A percentile compares a stretch with the other conserved stretches of the same genome.
Evolutionary conservation across 495 filamentous ascomycete species (phyloP).

Genomic region (Tetracladium marchalianum): DNA sequence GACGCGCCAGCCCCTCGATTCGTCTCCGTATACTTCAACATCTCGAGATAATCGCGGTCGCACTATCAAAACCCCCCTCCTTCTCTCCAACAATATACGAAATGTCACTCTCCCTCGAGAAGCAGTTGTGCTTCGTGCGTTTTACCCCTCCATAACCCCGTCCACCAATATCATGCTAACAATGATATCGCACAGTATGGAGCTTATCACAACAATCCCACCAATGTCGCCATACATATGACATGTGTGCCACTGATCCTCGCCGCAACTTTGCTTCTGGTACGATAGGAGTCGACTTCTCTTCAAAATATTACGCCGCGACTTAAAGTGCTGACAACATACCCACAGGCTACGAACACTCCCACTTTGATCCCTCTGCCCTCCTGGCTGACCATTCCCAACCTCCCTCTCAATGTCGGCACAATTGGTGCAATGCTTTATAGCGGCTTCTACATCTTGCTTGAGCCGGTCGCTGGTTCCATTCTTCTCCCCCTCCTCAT

Average conservation of each 20-base stretch:
- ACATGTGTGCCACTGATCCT: constrained; percentile 79
- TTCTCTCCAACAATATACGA: constrained; percentile 3
- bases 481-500: constrained; percentile 64
- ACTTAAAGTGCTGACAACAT: constrained; percentile 1
- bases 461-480: constrained; percentile 85
- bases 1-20: no score
- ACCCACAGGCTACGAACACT: constrained; percentile 59
- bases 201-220: constrained; percentile 80
- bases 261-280: constrained; percentile 69
- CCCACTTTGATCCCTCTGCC: constrained; percentile 65
- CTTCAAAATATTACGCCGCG: background rate
- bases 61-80: background rate
- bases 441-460: constrained; percentile 72
- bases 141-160: background rate
- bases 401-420: constrained; percentile 73
- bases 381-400: constrained; percentile 54
- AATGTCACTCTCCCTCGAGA: constrained; percentile 39
- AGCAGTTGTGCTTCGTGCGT: constrained; percentile 37
- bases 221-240: constrained; percentile 88
- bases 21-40: background rate
- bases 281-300: constrained; percentile 31
- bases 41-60: background rate
- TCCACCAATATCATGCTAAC: background rate
- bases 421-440: constrained; percentile 64
- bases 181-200: constrained; percentile 58